Base-by-base conservation (phyloP, 2,329 filamentous ascomycete genomes). In the Cercospora nicotianae region DNA sequence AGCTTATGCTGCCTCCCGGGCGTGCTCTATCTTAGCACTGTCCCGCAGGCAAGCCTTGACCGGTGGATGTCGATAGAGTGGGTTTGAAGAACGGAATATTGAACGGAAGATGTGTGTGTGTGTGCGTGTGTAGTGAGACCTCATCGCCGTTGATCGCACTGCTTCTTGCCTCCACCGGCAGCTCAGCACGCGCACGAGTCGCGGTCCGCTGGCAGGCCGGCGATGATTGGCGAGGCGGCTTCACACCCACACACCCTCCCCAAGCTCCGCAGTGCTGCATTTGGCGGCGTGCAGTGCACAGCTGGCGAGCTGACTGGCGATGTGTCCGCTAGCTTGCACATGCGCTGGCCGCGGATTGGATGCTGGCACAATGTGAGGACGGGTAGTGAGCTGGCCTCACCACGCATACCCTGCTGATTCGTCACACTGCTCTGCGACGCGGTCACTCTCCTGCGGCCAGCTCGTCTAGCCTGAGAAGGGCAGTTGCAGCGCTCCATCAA, bases 391-490 rank as follows among this genome's bases (percentile, higher is more conserved):
- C 36, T 61, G 59, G 59, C 59, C 33, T n/a, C 12, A 39, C 30
- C 18, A 13, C 30, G 57, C 26, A 63, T 55, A 12, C 42, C 26
- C 31, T 63, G 45, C 18, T 63, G 23, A 33, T 57, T 59, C 28
- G 36, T 61, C 36, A 33, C 58, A 53, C 42, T 58, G 60, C 55
- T 16, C 62, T 48, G 31, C 36, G 26, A 53, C 59, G 33, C 28
- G 60, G 65, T 51, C 60, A 18, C 48, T 60, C 53, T 39, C 30
- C 55, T 60, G 65, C 65, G 51, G 60, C 65, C 65, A 28, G 8
- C 13, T 23, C 33, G 51, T 7, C 18, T 23, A 36, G 26, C 8
- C 53, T n/a, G 26, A 28, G 20, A 16, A 20, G 45, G 45, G 59
- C 64, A 62, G 64, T 57, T 33, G 31, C 61, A 63, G 45, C 23